Base-by-base conservation (phyloP, 1,284 basidiomycete species). In the Tilletia caries region DNA sequence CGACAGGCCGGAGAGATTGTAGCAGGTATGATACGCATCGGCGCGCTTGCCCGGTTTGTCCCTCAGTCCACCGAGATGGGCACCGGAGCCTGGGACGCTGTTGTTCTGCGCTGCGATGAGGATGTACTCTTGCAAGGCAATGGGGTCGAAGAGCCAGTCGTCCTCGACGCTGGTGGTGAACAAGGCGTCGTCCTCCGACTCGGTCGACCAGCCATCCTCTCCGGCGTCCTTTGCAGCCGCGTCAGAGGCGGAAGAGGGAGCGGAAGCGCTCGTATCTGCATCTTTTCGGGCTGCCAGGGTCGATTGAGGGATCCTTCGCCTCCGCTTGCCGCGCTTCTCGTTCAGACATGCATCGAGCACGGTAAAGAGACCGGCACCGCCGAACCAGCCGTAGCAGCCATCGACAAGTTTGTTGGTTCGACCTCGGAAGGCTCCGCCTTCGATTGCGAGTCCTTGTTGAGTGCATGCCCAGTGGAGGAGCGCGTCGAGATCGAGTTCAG, bases 341-440 rank as follows among this genome's bases (percentile, higher is more conserved):
- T 88, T 88, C 0, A 91, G 83, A 13, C 91, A 76, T 25, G 85
- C 89, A 67, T 91, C 91, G 0, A 96, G 85, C 12, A 97, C 85
- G 0, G 89, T 87, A 81, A 96, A 92, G n/a, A 91, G 88, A 0
- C 95, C 95, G 1, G 92, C 95, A 33, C 95, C 92, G 91, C 94
- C 76, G 71, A 83, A 98, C 96, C 96, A 98, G 37, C 92, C 90
- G 84, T 98, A 99, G 84, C 96, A 99, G 2, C 95, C 96, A 80
- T 99, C 96, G 0, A 99, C 95, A 15, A 99, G 88, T 84, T 99
- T 99, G 84, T 98, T 99, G 70, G 92, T 93, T 54, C 96, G 87
- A 0, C 96, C 96, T 62, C 88, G 88, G 85, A 98, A 98, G 0
- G 95, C 96, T 2, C 94, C 95, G 2, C 93, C 87, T 79, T 98